Evolutionary conservation across 805 yeast species (phyloP).

Genomic region (Suhomyces xylopsoci): DNA sequence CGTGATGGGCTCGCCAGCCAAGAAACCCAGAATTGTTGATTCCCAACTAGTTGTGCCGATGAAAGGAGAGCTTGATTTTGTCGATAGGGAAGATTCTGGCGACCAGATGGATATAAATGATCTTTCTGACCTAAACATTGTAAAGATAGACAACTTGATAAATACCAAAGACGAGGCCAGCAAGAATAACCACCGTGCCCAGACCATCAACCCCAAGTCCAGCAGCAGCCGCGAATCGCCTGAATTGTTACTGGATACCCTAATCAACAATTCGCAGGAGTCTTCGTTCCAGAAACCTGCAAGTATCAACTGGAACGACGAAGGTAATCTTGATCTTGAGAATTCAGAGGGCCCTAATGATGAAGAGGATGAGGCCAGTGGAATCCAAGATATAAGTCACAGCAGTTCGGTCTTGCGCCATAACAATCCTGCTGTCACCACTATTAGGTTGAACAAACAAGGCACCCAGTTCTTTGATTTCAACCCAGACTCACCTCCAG

Average conservation of each 20-base stretch:
- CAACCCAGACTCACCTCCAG: slow-evolving; percentile 10
- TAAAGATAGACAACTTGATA: slow-evolving; percentile 36
- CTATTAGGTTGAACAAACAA: slow-evolving; percentile 9
- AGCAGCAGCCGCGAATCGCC: background rate
- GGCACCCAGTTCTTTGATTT: slow-evolving; percentile 23
- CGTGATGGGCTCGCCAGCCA: slow-evolving; percentile 15
- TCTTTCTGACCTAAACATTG: slow-evolving; percentile 37
- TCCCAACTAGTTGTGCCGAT: background rate
- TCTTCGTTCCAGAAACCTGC: slow-evolving; percentile 36
- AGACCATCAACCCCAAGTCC: background rate
- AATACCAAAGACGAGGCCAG: slow-evolving; percentile 20
- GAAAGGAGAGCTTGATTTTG: slow-evolving; percentile 6
- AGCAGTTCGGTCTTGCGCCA: background rate
- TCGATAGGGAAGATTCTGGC: slow-evolving; percentile 13
- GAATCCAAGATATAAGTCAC: background rate
- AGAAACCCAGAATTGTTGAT: slow-evolving; percentile 9
- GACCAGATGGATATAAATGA: slow-evolving; percentile 33
- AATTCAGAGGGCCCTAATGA: slow-evolving; percentile 14
- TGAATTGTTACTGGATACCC: background rate
- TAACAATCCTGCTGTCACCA: background rate
- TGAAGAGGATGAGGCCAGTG: background rate
- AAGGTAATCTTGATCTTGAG: slow-evolving; percentile 28
- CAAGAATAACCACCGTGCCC: slow-evolving; percentile 1
- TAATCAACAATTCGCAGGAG: slow-evolving; percentile 16
- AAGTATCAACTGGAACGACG: slow-evolving; percentile 45